These are phyloP conservation scores for Onygenales sp. DNA, from an alignment of 2,329 filamentous ascomycete species.

Conservation along the genomic window DNA sequence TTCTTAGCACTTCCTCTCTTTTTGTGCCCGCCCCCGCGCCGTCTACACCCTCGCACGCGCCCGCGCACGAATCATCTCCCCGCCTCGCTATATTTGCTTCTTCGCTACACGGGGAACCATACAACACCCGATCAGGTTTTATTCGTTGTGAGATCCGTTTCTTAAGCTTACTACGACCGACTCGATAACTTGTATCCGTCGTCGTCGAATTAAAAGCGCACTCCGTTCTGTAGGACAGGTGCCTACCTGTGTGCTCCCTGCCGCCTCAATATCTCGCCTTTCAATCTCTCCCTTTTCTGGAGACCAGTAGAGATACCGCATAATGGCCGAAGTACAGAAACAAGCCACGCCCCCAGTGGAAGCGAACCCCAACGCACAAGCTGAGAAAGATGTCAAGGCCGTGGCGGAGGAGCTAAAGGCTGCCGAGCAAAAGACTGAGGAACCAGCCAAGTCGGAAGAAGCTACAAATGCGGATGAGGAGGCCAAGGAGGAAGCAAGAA, in stretches of 20 bases:
- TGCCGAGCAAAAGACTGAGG: constrained; percentile 13
- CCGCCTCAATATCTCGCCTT: not conserved
- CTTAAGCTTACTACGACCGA: too few species aligned
- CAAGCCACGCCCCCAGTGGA: constrained; percentile 12
- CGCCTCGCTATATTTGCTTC: too few species aligned
- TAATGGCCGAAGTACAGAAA: constrained; percentile 32
- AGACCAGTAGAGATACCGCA: not conserved
- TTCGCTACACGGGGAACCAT: too few species aligned
- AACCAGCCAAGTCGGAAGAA: constrained; percentile 14
- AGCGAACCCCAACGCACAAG: constrained; percentile 27
- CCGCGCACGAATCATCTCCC: too few species aligned
- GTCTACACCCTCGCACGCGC: too few species aligned
- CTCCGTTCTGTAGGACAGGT: not conserved
- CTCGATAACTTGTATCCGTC: too few species aligned
- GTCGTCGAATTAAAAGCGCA: not conserved
- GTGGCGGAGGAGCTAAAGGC: constrained; percentile 37
- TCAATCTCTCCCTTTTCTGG: not conserved
- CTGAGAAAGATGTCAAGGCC: constrained; percentile 38
- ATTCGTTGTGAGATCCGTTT: too few species aligned
- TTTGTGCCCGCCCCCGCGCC: too few species aligned
- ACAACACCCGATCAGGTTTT: too few species aligned
- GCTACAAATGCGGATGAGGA: constrained; percentile 28
- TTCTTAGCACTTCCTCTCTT: too few species aligned
- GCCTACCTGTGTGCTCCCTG: not conserved
- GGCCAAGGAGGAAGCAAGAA: constrained; percentile 23